Evolutionary conservation across 176 grass and related monocot species (phyloP), one percentile per base, ranked within the genome.

Genomic region (Phoenix roebelenii): DNA sequence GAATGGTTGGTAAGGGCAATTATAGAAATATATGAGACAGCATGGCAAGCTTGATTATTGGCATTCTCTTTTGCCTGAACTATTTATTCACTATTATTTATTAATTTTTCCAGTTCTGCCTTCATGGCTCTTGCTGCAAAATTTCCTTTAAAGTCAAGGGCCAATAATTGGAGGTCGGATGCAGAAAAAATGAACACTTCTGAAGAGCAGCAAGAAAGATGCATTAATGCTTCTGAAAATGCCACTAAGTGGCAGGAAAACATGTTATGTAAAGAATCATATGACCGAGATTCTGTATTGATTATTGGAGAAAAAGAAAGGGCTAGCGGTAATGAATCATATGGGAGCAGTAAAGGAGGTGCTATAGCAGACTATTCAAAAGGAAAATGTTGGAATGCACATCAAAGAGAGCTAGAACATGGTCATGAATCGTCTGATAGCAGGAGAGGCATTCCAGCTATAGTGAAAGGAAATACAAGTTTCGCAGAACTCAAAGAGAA

Each of bases 41-140:
- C 35, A 44, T 44, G 35, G 3, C 10, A 2, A 44, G 10, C 35
- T 44, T 44, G 35, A 12, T 44, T 44, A 44, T 44, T 44, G 1
- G 35, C 35, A 12, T 44, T 14, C 35, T 44, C 35, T 44, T 44
- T 44, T 9, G 12, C 35, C 35, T 12, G 35, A 44, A 44, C 10
- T 44, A 44, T 44, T 12, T 44, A 44, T 44, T 44, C 9, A 44
- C 2, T 3, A 44, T 44, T 44, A 55, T 23, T 69, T 54, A 22
- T 69, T 16, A 58, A 56, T 75, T 72, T 65, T 66, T 52, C 59
- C 82, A 95, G 89, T 78, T 86, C 85, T 62, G 82, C 85, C 65
- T 95, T 89, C 55, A 95, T 95, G 85, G 65, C 76, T 0, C 73
- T 95, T 73, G 89, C 79, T 48, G 72, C 85, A 50, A 89, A 69